Evolutionary conservation across 2,329 filamentous ascomycete species (phyloP), one percentile per base, ranked within the genome.

Genomic region (Emmonsiellopsis sp.): DNA sequence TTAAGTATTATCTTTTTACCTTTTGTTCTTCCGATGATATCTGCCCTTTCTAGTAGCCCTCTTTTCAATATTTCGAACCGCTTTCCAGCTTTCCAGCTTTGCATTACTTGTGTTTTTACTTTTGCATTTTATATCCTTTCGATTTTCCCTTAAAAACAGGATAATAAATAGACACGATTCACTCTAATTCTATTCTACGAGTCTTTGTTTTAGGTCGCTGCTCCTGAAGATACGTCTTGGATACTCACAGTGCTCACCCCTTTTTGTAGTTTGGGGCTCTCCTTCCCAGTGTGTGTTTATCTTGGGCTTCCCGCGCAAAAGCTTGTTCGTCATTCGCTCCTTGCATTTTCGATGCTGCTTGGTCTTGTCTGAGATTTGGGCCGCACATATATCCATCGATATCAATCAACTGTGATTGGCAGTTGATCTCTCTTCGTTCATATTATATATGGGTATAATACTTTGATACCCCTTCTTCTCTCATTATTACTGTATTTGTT

Each of bases 101-200:
- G 46, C 35, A 38, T 31, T 13, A 7, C 40, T 40, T n/a, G 26
- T 49, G 34, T 30, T 49, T 32, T 31, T 40, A n/a, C 16, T 30
- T 32, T n/a, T n/a, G 5, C 15, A 26, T n/a, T 49, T 10, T 49
- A 40, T 49, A 49, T 49, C 37, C 35, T 26, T 49, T 38, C n/a
- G 10, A 13, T 40, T 30, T 49, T 20, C 20, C 20, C 20, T 26
- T 26, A 2, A 26, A 26, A 26, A 20, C 11, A 40, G 46, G 34
- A 40, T 49, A 49, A 40, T 38, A 49, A 49, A 49, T 49, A 49
- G 46, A 49, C 46, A 40, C 46, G 20, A 40, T 49, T 40, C 35
- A 49, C 37, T 40, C 20, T 26, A 26, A 26, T 2, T 26, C 20
- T 2, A 26, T 26, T 26, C 20, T 26, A 26, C 20, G 20, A n/a